Percentiles rank a stretch among this genome's conserved stretches.
phyloP scores from a whole-genome alignment of 176 grass and related monocot genomes.

The Cocos nucifera region DNA sequence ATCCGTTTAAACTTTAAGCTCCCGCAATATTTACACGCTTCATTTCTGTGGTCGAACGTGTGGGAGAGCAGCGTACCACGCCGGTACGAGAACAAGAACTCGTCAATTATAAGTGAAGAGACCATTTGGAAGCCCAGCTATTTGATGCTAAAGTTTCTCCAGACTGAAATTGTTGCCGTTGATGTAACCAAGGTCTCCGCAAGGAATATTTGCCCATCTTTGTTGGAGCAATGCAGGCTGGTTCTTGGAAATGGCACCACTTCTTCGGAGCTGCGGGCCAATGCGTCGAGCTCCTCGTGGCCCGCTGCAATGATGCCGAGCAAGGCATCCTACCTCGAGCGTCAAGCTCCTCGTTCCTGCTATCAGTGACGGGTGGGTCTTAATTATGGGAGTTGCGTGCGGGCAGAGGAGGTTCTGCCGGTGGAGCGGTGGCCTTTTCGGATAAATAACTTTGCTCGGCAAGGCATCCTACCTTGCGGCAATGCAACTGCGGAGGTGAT shows the following conservation, averaged over 20 bases:
- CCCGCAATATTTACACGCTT: neutral
- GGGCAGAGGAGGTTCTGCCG: conserved; percentile 40
- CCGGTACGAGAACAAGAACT: conserved; percentile 35
- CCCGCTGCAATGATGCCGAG: conserved; percentile 6
- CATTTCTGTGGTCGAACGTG: neutral
- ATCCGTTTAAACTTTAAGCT: neutral
- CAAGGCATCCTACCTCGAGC: too few relatives aligned
- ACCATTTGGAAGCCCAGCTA: conserved; percentile 10
- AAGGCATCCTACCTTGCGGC: conserved; percentile 21
- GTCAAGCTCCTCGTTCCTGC: conserved; percentile 18
- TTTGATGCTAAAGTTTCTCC: conserved; percentile 43
- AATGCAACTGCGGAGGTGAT: conserved; percentile 1
- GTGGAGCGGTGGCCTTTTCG: conserved; percentile 31
- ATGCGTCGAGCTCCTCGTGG: conserved; percentile 20
- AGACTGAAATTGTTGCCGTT: conserved; percentile 58
- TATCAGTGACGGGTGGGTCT: conserved; percentile 45
- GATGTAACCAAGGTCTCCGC: conserved; percentile 31
- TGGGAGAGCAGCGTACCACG: conserved; percentile 33
- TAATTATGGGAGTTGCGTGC: conserved; percentile 60
- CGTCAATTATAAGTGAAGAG: conserved; percentile 37
- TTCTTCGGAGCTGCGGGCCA: conserved; percentile 21
- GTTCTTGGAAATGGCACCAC: conserved; percentile 34
- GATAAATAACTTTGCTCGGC: conserved; percentile 34
- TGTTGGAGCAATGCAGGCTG: conserved; percentile 1
- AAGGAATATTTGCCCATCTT: too few relatives aligned